These are phyloP conservation scores for Chlorella sp. DNA, from an alignment of 139 green algal species.

Conservation along the genomic window DNA sequence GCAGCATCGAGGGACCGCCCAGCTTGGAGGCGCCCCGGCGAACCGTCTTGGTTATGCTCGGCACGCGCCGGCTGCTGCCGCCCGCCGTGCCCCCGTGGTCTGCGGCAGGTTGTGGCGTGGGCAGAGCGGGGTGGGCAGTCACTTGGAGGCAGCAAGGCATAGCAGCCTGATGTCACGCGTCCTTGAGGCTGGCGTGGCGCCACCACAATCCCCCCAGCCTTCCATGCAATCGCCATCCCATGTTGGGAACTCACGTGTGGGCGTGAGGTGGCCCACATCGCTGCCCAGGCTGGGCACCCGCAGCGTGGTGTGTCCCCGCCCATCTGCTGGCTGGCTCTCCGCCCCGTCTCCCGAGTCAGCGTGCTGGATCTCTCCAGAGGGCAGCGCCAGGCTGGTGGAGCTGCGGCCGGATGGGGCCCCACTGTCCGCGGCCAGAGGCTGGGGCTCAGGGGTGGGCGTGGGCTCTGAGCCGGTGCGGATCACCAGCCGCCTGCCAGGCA, in stretches of 20 bases:
- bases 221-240: neutral
- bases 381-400: neutral
- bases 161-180: no score
- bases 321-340: neutral
- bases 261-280: constrained; percentile 45
- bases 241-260: neutral
- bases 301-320: neutral
- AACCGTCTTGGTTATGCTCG: neutral
- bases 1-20: no score
- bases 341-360: neutral
- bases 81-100: no score
- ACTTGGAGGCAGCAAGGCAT: no score
- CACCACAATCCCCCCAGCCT: no score
- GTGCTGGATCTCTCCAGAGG: constrained; percentile 18
- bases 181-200: no score
- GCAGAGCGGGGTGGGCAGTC: no score
- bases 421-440: neutral
- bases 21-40: no score
- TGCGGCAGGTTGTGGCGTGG: no score
- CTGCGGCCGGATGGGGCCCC: neutral
- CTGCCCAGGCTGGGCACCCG: neutral
- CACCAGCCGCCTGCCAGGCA: constrained; percentile 20
- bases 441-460: no score
- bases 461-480: constrained; percentile 33
- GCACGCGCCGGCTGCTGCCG: constrained; percentile 1